phyloP scores from a whole-genome alignment of 1,139 yeast species.

The Blastobotrys niveus region DNA sequence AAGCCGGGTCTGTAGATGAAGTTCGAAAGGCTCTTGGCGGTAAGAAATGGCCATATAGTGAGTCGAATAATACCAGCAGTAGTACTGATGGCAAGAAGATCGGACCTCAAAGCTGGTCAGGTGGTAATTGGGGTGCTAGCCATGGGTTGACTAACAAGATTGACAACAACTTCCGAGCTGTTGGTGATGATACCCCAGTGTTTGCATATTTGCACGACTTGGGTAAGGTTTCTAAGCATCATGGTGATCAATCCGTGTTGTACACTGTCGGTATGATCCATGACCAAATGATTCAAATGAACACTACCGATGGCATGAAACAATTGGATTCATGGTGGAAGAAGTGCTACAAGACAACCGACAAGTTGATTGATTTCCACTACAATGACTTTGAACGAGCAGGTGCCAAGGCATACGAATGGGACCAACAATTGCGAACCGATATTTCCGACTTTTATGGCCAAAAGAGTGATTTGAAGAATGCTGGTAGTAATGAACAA shows the following conservation, averaged over 20 bases:
- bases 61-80: neutral
- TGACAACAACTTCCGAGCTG: slow-evolving; percentile 7
- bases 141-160: neutral
- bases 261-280: slow-evolving; percentile 9
- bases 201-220: slow-evolving; percentile 9
- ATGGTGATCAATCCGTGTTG: neutral
- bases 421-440: slow-evolving; percentile 1
- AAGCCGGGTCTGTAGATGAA: slow-evolving; percentile 1
- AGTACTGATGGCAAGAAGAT: neutral
- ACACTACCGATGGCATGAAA: slow-evolving; percentile 3
- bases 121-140: neutral
- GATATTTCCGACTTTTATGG: slow-evolving; percentile 9
- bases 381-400: slow-evolving; percentile 8
- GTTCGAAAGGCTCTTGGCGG: neutral
- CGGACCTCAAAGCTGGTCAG: neutral
- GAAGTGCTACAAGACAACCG: slow-evolving; percentile 3
- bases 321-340: slow-evolving; percentile 12
- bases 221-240: neutral
- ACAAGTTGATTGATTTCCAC: slow-evolving; percentile 4
- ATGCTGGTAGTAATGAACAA: slow-evolving; percentile 9
- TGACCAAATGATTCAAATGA: slow-evolving; percentile 5
- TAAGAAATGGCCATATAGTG: neutral
- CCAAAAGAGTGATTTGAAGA: slow-evolving; percentile 1
- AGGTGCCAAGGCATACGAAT: neutral
- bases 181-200: slow-evolving; percentile 4